Base-by-base conservation (phyloP, 1,139 yeast genomes). In the Wickerhamomyces sp. region DNA sequence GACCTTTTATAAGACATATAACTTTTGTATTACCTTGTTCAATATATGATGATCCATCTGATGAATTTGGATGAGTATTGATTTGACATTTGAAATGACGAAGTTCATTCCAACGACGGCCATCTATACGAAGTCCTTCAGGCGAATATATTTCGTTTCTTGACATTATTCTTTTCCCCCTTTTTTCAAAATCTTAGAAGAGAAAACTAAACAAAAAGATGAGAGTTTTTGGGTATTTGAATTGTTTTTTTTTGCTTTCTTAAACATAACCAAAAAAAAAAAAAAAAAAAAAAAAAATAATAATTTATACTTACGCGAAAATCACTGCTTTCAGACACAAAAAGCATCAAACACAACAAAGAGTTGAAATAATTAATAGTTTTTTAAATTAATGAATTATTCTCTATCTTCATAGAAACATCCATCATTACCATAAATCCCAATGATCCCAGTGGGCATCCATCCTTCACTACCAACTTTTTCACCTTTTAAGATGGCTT, bases 11-110 rank as follows among this genome's bases (percentile, higher is more conserved):
- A 56, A 83, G 75, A 55, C 97, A 89, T 41, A 90, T 78, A 33
- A 90, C 87, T 63, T 89, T 89, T 40, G 97, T 83, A 55, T 89
- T 87, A 27, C 99, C 99, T 67, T 86, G 95, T 64, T 91, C 95
- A 23, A 93, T 81, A 57, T 84, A 86, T 2, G 97, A 82, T 2
- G 97, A 90, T 6, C 99, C 99, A 64, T 93, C 98, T 4, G 93
- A 78, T 1, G 95, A 79, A 57, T 76, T 79, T 10, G 96, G 91
- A 60, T 91, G 97, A 1, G 97, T 89, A 59, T 89, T 88, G 50
- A 88, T 79, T 31, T 81, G 77, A 60, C 96, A 87, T 38, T 79
- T 80, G 59, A 93, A 88, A 36, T 83, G 75, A 45, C 98, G 81
- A 42, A 91, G 72, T 63, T 93, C 98, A 59, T 91, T 89, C 93